phyloP scores from a whole-genome alignment of 2,329 filamentous ascomycete genomes.

The Chrysosphaeria jannelii region DNA sequence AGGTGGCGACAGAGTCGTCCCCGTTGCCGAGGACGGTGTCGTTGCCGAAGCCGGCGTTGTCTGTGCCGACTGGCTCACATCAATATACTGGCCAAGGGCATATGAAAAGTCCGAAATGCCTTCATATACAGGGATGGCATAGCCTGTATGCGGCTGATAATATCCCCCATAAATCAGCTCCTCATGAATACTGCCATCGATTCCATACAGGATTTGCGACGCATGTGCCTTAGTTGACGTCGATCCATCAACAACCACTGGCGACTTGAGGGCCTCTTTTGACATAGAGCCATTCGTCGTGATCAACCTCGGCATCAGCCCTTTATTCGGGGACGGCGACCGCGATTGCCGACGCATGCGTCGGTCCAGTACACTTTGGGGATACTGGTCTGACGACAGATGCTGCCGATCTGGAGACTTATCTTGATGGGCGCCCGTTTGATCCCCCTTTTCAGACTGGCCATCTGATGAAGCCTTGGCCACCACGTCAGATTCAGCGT shows the following conservation, averaged over 20 bases:
- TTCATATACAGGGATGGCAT: conserved; percentile 7
- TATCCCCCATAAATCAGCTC: too few species aligned
- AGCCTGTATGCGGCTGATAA: too few species aligned
- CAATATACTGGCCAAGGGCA: conserved; percentile 6
- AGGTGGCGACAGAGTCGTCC: too few species aligned
- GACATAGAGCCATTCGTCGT: conserved; percentile 7
- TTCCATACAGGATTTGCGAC: conserved; percentile 2
- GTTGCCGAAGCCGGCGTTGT: not conserved
- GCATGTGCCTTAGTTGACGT: conserved; percentile 1
- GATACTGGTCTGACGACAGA: conserved; percentile 21
- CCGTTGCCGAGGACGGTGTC: too few species aligned
- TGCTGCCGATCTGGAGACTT: conserved; percentile 10
- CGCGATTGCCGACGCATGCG: conserved; percentile 21
- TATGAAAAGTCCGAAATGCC: conserved; percentile 5
- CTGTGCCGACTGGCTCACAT: not conserved
- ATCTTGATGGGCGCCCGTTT: too few species aligned
- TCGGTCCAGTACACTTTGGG: conserved; percentile 21
- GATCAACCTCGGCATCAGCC: conserved; percentile 1
- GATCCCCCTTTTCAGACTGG: not conserved
- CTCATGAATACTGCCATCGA: too few species aligned
- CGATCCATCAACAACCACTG: conserved; percentile 22
- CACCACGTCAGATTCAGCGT: not conserved
- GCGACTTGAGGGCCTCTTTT: conserved; percentile 8
- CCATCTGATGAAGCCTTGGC: not conserved
- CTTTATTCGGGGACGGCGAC: conserved; percentile 19